Base-by-base conservation (phyloP, 139 green algal species). In the Tetratostichococcus sp. region DNA sequence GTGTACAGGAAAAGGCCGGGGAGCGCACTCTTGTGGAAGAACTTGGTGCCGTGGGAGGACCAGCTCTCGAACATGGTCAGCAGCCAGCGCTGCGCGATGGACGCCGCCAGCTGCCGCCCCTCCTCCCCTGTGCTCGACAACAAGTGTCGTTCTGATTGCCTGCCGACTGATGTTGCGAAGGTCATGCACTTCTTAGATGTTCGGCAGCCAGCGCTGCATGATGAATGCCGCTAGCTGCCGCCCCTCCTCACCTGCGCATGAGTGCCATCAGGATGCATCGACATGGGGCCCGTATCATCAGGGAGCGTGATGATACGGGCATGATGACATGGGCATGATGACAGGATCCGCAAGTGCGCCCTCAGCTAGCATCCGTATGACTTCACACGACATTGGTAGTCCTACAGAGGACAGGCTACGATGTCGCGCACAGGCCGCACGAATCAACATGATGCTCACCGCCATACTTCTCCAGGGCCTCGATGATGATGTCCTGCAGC, bases 401-500 rank as follows among this genome's bases (percentile, higher is more conserved):
- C n/a, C n/a, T n/a, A n/a, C n/a, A n/a, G n/a, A n/a, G n/a, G n/a
- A n/a, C n/a, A n/a, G n/a, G n/a, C n/a, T n/a, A n/a, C n/a, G n/a
- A n/a, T n/a, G n/a, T n/a, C n/a, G n/a, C n/a, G n/a, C n/a, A n/a
- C n/a, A n/a, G n/a, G n/a, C n/a, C n/a, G n/a, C n/a, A n/a, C 50
- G 19, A 62, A 23, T 28, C 22, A 25, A 16, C 35, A 17, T 35
- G 19, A 16, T 50, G 21, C 67, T 39, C 17, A 69, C 65, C 65
- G 21, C 75, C 67, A 28, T 77, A 70, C 0, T 16, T 32, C n/a
- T 43, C 33, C n/a, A 74, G 73, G 0, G 78, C 85, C 42, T 90
- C 87, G 19, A 85, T 68, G 35, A 94, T 70, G 79, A 97, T 93
- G 80, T 91, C 85, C 71, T 96, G 86, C 28, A 98, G 74, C 8